phyloP scores from a whole-genome alignment of 352 stramenopile species.

The Globisporangium sylvaticum region DNA sequence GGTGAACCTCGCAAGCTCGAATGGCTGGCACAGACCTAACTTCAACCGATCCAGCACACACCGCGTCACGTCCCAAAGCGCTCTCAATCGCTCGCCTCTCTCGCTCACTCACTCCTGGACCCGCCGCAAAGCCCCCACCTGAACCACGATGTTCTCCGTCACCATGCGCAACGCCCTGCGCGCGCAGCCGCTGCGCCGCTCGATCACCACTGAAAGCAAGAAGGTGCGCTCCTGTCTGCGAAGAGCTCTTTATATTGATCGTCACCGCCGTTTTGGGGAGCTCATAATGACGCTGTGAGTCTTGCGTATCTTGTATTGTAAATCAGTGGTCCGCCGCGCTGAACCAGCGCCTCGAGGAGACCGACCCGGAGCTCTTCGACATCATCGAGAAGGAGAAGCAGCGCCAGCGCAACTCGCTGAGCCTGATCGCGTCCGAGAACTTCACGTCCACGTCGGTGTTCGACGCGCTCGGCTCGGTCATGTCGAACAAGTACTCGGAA shows the following conservation, averaged over 20 bases:
- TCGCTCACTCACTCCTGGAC: slow-evolving; percentile 6
- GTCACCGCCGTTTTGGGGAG: background rate
- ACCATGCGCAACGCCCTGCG: slow-evolving; percentile 15
- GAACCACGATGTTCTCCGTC: slow-evolving; percentile 22
- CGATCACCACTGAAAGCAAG: slow-evolving; percentile 55
- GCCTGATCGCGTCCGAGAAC: slow-evolving; percentile 99
- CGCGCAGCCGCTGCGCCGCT: slow-evolving; percentile 25
- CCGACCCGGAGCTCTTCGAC: slow-evolving; percentile 91
- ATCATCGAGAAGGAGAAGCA: slow-evolving; percentile 98
- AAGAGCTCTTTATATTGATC: background rate
- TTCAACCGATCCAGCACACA: background rate
- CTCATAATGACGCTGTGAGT: background rate
- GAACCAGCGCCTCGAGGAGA: slow-evolving; percentile 86
- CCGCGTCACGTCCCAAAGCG: background rate
- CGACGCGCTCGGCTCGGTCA: slow-evolving; percentile 96
- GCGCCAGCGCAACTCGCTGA: slow-evolving; percentile 96
- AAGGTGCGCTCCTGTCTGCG: slow-evolving; percentile 18
- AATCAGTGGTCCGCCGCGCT: slow-evolving; percentile 71
- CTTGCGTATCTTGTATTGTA: background rate
- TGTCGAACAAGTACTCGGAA: slow-evolving; percentile 99
- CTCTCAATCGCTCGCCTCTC: background rate
- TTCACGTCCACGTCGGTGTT: slow-evolving; percentile 97
- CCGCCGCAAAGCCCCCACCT: background rate
- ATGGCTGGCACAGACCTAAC: background rate
- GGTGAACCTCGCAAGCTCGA: too few relatives aligned